Conservation (phyloP, 2,329 filamentous ascomycete genomes). For the Aurifilum marmelostoma region DNA sequence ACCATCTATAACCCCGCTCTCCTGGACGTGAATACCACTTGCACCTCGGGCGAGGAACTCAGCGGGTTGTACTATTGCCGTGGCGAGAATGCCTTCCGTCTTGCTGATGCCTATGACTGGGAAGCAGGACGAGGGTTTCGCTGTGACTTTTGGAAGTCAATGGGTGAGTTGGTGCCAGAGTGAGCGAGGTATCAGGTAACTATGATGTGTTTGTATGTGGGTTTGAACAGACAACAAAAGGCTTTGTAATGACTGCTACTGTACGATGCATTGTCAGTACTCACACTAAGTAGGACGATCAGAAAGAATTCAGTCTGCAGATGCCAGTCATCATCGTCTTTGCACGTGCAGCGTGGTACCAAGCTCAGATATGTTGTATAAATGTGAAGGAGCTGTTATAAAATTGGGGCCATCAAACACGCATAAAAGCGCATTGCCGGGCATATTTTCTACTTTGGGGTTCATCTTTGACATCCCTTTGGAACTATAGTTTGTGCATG, state of each 20-base stretch:
- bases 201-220: neutral
- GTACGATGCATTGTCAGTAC: neutral
- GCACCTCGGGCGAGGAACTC: constrained; percentile 5
- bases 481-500: neutral
- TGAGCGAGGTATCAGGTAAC: neutral
- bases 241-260: neutral
- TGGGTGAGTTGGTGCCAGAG: constrained; percentile 10
- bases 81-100: constrained; percentile 9
- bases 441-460: neutral
- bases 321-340: neutral
- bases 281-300: neutral
- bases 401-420: neutral
- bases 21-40: constrained; percentile 16
- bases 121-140: constrained; percentile 12
- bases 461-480: neutral
- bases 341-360: neutral
- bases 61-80: constrained; percentile 8
- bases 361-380: neutral
- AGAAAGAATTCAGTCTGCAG: neutral
- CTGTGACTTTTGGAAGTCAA: constrained; percentile 16
- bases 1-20: constrained; percentile 9
- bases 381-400: neutral
- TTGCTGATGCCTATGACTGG: constrained; percentile 15
- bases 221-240: neutral
- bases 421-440: neutral